A percentile compares a stretch with the other conserved stretches of the same genome.
phyloP scores from a whole-genome alignment of 1,284 basidiomycete species.

The Trametes pubescens region DNA sequence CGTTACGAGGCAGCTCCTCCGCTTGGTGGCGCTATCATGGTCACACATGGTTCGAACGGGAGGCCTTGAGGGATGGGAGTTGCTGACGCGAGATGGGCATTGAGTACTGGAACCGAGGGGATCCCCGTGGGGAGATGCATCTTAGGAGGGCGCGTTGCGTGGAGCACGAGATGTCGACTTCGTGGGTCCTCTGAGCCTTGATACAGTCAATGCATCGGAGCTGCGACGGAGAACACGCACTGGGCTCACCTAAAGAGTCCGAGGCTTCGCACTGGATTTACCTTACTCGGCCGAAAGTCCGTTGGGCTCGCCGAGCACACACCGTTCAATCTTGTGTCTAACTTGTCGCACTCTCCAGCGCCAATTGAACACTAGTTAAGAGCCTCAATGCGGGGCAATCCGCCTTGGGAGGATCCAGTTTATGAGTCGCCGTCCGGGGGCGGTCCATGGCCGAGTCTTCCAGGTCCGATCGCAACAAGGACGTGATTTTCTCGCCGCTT shows the following conservation, averaged over 20 bases:
- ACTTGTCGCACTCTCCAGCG: no score
- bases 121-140: neutral
- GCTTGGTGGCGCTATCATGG: neutral
- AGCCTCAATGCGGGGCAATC: no score
- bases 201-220: neutral
- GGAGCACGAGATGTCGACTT: neutral
- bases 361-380: no score
- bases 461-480: neutral
- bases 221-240: neutral
- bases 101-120: neutral
- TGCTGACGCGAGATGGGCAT: neutral
- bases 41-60: neutral
- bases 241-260: neutral
- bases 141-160: neutral
- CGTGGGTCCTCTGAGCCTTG: neutral
- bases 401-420: neutral
- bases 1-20: neutral
- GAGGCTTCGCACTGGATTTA: neutral
- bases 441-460: neutral
- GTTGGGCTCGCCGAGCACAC: no score
- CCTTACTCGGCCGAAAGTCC: neutral
- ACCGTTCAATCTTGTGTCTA: no score
- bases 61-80: neutral
- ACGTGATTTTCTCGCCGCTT: neutral
- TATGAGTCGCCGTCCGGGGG: neutral